phyloP scores from a whole-genome alignment of 352 stramenopile genomes.

The Phytophthora fragariaefolia region DNA sequence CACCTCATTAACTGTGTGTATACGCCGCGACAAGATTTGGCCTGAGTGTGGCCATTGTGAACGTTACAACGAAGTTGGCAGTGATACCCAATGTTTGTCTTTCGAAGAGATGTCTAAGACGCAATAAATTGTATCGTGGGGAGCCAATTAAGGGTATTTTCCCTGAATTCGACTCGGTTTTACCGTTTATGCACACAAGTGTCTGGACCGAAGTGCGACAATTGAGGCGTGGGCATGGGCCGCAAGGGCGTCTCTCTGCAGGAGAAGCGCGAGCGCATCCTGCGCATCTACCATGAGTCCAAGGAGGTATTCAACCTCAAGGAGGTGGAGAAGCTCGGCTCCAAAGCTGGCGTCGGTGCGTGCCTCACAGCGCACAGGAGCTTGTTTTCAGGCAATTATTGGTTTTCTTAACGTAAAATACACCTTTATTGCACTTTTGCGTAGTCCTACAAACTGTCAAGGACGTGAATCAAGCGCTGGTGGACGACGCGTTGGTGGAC shows the following conservation, averaged over 20 bases:
- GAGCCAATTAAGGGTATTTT: too few species aligned
- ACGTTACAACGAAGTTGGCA: too few species aligned
- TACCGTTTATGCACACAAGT: too few species aligned
- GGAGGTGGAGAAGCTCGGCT: conserved; percentile 86
- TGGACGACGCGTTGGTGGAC: conserved; percentile 84
- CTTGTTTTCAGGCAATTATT: neutral
- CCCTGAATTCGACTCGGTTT: conserved; percentile 4
- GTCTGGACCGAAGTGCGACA: neutral
- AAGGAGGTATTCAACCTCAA: conserved; percentile 90
- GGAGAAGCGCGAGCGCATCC: conserved; percentile 86
- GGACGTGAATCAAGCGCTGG: conserved; percentile 88
- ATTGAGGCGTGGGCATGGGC: conserved; percentile 45
- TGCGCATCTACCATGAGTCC: conserved; percentile 87
- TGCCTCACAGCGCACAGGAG: neutral
- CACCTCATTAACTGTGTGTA: too few species aligned
- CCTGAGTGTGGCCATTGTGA: too few species aligned
- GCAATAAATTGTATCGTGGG: too few species aligned
- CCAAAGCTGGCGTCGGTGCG: conserved; percentile 84
- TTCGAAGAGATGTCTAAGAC: too few species aligned
- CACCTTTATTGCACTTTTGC: conserved; percentile 6
- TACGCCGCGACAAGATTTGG: too few species aligned
- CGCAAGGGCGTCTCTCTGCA: conserved; percentile 85
- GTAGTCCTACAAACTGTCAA: conserved; percentile 90
- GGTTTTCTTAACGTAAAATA: conserved; percentile 3
- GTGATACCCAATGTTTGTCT: too few species aligned